Base-by-base conservation (phyloP, 2,329 filamentous ascomycete genomes). In the Fusarium buxicola region DNA sequence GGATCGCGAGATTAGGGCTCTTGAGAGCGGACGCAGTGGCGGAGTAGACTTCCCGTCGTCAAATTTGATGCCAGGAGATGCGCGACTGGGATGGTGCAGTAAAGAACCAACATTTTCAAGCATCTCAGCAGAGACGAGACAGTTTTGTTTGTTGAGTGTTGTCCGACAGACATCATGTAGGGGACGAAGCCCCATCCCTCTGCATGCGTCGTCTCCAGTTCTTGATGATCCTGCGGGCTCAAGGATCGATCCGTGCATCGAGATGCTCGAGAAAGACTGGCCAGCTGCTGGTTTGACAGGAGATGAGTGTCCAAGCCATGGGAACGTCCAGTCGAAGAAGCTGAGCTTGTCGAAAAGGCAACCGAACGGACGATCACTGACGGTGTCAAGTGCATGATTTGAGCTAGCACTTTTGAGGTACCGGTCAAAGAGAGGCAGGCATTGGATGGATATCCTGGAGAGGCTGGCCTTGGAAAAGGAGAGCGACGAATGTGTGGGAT, bases 401-500 rank as follows among this genome's bases (percentile, higher is more conserved):
- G n/a, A 30, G n/a, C 46, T 36, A 39, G 24, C 12, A 35, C 18
- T 34, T 3, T 52, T 31, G 13, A 35, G 35, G 31, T 12, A n/a
- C 31, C 8, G 11, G 32, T 32, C 24, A n/a, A 60, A 28, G 30
- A 44, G 30, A 15, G n/a, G 21, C 8, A 34, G 40, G 52, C 54
- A 46, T 46, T 51, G n/a, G n/a, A n/a, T 21, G 39, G 21, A 57
- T 40, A 40, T 6, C 16, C 8, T 45, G 30, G n/a, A 31, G 31
- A 39, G 39, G 40, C 30, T 49, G 36, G 43, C 21, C 44, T 48
- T 35, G 48, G 44, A 61, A 63, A 55, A 55, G 60, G 56, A 49
- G 57, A 56, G 24, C 24, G 18, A 51, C 10, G 16, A 48, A 49
- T 58, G 50, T 34, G 47, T 52, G 58, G 49, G 43, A 67, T 67